phyloP scores from a whole-genome alignment of 768 basidiomycete genomes.

The Megacollybia marginata region DNA sequence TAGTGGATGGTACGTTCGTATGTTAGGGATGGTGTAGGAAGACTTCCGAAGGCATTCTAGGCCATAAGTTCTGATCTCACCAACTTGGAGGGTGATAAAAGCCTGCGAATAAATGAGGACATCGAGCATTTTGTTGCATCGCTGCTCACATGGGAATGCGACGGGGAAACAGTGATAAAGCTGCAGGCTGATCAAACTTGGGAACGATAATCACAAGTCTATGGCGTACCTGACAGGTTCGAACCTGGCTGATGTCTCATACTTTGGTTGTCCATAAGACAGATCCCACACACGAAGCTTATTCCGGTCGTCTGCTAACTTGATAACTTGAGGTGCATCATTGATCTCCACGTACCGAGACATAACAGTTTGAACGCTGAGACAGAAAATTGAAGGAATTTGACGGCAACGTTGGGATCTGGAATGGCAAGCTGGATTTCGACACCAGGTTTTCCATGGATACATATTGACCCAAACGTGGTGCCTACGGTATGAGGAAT shows the following conservation, averaged over 20 bases:
- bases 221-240: conserved; percentile 40
- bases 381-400: conserved; percentile 56
- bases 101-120: conserved; percentile 23
- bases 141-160: conserved; percentile 62
- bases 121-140: conserved; percentile 10
- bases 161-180: conserved; percentile 56
- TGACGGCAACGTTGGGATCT: conserved; percentile 33
- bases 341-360: conserved; percentile 40
- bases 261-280: conserved; percentile 43
- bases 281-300: conserved; percentile 59
- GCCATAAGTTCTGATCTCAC: conserved; percentile 70
- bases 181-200: conserved; percentile 22
- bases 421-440: conserved; percentile 40
- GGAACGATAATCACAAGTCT: too few relatives aligned
- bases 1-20: conserved; percentile 34
- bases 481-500: conserved; percentile 44
- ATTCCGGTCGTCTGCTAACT: conserved; percentile 39
- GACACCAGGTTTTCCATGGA: conserved; percentile 67
- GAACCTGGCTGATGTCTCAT: conserved; percentile 40
- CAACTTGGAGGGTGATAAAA: conserved; percentile 38
- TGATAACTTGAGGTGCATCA: background rate
- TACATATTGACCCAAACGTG: conserved; percentile 47
- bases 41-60: conserved; percentile 62
- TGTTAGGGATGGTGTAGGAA: conserved; percentile 61
- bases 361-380: conserved; percentile 49